phyloP scores from a whole-genome alignment of 192 early-diverging fungal species.

The Coemansia sp. region DNA sequence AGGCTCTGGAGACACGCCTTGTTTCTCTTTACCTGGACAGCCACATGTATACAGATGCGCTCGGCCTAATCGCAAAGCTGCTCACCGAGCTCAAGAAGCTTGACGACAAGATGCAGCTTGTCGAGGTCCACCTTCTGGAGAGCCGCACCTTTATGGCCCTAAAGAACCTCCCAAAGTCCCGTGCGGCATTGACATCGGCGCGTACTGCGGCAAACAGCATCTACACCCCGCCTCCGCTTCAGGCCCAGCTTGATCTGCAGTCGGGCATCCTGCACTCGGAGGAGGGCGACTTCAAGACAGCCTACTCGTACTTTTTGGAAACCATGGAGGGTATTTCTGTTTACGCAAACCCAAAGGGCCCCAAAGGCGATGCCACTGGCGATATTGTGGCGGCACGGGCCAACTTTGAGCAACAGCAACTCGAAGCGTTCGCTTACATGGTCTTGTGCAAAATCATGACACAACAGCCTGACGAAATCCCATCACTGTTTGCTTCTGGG shows the following conservation, averaged over 20 bases:
- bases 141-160: slow-evolving; percentile 91
- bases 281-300: slow-evolving; percentile 99
- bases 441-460: slow-evolving; percentile 99
- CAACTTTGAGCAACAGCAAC: slow-evolving; percentile 61
- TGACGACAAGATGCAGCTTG: slow-evolving; percentile 97
- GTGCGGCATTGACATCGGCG: slow-evolving; percentile 94
- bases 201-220: slow-evolving; percentile 96
- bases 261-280: slow-evolving; percentile 97
- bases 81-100: slow-evolving; percentile 97
- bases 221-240: slow-evolving; percentile 95
- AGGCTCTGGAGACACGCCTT: slow-evolving; percentile 92
- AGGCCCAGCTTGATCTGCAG: slow-evolving; percentile 96
- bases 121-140: slow-evolving; percentile 96
- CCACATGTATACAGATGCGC: slow-evolving; percentile 92
- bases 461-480: slow-evolving; percentile 94
- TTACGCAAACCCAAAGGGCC: slow-evolving; percentile 39
- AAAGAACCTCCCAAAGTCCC: slow-evolving; percentile 89
- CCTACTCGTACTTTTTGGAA: slow-evolving; percentile 99
- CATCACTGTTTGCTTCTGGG: slow-evolving; percentile 81
- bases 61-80: slow-evolving; percentile 77
- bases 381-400: slow-evolving; percentile 5
- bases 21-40: slow-evolving; percentile 90
- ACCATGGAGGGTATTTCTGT: slow-evolving; percentile 88
- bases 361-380: slow-evolving; percentile 6
- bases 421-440: slow-evolving; percentile 96